phyloP scores from a whole-genome alignment of 192 early-diverging fungal genomes.

The Backusella psychrophila region DNA sequence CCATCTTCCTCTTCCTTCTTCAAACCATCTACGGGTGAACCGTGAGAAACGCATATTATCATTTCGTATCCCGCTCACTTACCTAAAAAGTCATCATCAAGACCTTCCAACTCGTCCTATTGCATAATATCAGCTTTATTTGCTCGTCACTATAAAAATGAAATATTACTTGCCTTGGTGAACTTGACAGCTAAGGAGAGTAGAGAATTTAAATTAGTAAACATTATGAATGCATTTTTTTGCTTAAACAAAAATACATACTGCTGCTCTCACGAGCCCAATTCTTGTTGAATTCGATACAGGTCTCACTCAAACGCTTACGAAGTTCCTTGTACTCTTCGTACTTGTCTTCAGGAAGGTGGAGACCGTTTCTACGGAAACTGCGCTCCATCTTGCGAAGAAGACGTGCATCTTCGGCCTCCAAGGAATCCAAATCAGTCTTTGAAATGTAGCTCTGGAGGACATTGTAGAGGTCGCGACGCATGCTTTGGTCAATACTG shows the following conservation, averaged over 20 bases:
- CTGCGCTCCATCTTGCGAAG: conserved; percentile 63
- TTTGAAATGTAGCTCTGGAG: conserved; percentile 52
- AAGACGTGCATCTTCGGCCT: conserved; percentile 66
- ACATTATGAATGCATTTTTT: conserved; percentile 24
- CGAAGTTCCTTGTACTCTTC: conserved; percentile 60
- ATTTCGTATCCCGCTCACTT: neutral
- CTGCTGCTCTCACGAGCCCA: conserved; percentile 64
- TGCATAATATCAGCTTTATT: neutral
- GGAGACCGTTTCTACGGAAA: conserved; percentile 73
- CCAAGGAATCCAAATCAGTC: conserved; percentile 44
- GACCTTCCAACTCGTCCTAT: conserved; percentile 64
- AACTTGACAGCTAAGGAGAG: conserved; percentile 43
- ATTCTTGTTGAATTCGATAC: conserved; percentile 71
- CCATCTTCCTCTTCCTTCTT: conserved; percentile 59
- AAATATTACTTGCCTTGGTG: conserved; percentile 29
- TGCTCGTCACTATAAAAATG: neutral
- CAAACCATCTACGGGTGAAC: conserved; percentile 35
- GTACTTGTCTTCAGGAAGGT: conserved; percentile 57
- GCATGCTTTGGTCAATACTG: conserved; percentile 61
- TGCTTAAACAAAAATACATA: conserved; percentile 33
- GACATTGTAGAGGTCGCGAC: conserved; percentile 62
- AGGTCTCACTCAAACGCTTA: conserved; percentile 65
- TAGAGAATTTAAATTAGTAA: conserved; percentile 9
- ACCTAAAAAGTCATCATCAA: conserved; percentile 70
- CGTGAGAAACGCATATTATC: neutral